A percentile compares a stretch with the other conserved stretches of the same genome.
phyloP scores from a whole-genome alignment of 352 stramenopile genomes.

The Peronospora belbahrii region DNA sequence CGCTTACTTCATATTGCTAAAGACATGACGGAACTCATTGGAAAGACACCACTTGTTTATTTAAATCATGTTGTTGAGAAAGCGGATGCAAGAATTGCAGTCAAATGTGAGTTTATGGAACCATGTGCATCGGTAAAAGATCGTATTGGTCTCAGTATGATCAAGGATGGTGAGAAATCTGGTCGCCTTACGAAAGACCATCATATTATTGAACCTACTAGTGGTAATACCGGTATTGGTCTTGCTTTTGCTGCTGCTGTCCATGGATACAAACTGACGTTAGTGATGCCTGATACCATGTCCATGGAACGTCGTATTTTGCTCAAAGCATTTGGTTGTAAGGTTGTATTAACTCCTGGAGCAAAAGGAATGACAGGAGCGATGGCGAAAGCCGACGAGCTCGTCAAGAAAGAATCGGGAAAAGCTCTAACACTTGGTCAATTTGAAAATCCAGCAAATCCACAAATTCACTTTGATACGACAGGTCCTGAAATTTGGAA shows the following conservation, averaged over 20 bases:
- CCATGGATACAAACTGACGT: conserved; percentile 88
- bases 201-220: conserved; percentile 91
- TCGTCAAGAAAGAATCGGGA: conserved; percentile 57
- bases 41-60: conserved; percentile 91
- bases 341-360: conserved; percentile 90
- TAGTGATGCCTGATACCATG: conserved; percentile 95
- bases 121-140: conserved; percentile 84
- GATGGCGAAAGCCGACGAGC: conserved; percentile 68
- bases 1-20: conserved; percentile 80
- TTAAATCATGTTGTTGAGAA: conserved; percentile 80
- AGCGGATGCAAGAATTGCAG: conserved; percentile 80
- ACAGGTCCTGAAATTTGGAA: conserved; percentile 85
- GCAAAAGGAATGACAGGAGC: conserved; percentile 74
- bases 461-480: conserved; percentile 88
- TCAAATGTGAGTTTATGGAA: conserved; percentile 88
- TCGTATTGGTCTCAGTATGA: conserved; percentile 84
- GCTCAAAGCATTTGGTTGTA: conserved; percentile 89
- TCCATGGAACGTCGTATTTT: conserved; percentile 93
- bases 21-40: conserved; percentile 92
- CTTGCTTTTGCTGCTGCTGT: conserved; percentile 88
- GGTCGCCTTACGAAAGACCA: conserved; percentile 65
- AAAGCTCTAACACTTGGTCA: conserved; percentile 86
- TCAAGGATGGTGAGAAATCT: conserved; percentile 61
- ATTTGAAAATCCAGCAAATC: conserved; percentile 96
- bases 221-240: conserved; percentile 93